Conservation (phyloP, 106 monocot species). For the Amphibolis antarctica region DNA sequence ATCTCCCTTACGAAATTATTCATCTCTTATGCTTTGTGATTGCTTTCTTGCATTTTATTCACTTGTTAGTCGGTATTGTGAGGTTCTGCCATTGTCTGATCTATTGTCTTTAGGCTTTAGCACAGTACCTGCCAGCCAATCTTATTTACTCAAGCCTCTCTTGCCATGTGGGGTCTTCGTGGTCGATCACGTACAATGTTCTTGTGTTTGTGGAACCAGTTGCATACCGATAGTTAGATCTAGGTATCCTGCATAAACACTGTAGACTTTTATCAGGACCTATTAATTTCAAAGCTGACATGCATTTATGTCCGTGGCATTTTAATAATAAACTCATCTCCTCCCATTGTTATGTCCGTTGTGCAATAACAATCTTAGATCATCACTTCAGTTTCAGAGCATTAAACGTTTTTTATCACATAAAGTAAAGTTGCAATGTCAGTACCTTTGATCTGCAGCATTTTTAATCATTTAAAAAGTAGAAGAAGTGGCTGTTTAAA, state of each 20-base stretch:
- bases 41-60: too few species aligned
- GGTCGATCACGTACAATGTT: slow-evolving; percentile 1
- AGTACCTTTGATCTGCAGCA: neutral
- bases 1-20: too few species aligned
- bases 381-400: neutral
- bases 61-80: too few species aligned
- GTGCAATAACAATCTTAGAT: neutral
- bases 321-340: neutral
- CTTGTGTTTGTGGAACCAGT: slow-evolving; percentile 1
- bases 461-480: too few species aligned
- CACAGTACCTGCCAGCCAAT: neutral
- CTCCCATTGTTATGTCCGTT: neutral
- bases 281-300: slow-evolving; percentile 9
- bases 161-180: neutral
- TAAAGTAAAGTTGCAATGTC: neutral
- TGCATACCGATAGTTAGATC: slow-evolving; percentile 1
- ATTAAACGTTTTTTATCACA: neutral
- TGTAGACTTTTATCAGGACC: slow-evolving; percentile 1
- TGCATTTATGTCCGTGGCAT: neutral
- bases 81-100: too few species aligned
- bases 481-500: too few species aligned
- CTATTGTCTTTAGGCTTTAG: neutral
- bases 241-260: neutral
- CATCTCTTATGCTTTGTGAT: too few species aligned
- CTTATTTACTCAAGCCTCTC: neutral